Conservation (phyloP, 352 stramenopile species). For the Phytophthora cactorum region DNA sequence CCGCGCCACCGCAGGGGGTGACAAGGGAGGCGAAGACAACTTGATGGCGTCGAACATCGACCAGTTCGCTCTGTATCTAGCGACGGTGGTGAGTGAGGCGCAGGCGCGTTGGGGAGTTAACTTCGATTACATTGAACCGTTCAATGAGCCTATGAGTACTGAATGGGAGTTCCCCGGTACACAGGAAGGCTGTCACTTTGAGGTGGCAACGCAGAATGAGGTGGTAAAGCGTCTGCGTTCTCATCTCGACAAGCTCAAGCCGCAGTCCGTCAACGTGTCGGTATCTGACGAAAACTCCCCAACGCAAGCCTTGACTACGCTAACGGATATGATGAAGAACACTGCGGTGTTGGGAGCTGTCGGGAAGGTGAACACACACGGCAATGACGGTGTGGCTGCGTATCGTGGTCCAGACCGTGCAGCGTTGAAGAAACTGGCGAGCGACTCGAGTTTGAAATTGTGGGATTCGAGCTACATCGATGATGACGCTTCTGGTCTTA, state of each 20-base stretch:
- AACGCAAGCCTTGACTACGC: neutral
- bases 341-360: too few species aligned
- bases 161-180: constrained; percentile 43
- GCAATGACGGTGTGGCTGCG: too few species aligned
- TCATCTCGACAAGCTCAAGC: constrained; percentile 33
- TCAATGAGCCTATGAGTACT: constrained; percentile 48
- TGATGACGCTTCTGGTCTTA: too few species aligned
- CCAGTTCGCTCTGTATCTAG: constrained; percentile 47
- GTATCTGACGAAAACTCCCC: constrained; percentile 12
- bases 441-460: too few species aligned
- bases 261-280: constrained; percentile 18
- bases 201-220: constrained; percentile 36
- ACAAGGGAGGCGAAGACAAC: constrained; percentile 42
- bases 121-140: constrained; percentile 57
- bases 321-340: neutral
- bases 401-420: too few species aligned
- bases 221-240: constrained; percentile 38
- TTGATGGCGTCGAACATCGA: constrained; percentile 39
- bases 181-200: constrained; percentile 46
- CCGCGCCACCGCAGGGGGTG: constrained; percentile 40
- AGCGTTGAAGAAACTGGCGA: too few species aligned
- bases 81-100: constrained; percentile 37
- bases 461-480: too few species aligned
- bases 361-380: too few species aligned
- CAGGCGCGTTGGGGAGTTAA: constrained; percentile 43